Conservation (phyloP, 1,284 basidiomycete genomes). For the Ganoderma leucocontextum region DNA sequence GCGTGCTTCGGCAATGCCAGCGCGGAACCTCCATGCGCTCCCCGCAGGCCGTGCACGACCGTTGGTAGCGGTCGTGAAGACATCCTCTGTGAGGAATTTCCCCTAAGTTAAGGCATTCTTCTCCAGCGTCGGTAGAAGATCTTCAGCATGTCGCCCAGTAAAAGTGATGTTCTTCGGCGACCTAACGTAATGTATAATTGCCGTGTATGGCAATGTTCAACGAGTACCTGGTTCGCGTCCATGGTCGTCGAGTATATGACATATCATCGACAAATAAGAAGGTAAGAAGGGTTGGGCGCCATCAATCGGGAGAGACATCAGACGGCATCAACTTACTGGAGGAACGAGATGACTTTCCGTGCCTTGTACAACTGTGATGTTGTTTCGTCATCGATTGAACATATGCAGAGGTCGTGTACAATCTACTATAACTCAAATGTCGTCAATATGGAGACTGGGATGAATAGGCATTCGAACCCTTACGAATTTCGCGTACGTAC, state of each 20-base stretch:
- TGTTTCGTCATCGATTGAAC: no score
- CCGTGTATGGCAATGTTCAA: not conserved
- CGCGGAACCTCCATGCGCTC: not conserved
- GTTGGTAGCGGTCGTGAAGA: not conserved
- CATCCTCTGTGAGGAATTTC: no score
- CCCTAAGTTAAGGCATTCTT: no score
- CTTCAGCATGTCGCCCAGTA: not conserved
- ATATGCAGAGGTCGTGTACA: not conserved
- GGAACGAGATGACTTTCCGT: not conserved
- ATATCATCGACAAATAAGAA: conserved; percentile 1
- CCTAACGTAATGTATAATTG: not conserved
- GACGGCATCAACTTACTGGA: not conserved
- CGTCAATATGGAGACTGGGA: not conserved
- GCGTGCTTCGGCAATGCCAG: not conserved
- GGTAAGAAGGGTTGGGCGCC: not conserved
- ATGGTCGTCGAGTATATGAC: not conserved
- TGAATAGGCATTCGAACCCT: not conserved
- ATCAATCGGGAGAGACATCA: no score
- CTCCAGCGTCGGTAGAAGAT: not conserved
- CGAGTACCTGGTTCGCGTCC: not conserved
- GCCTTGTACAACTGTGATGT: not conserved
- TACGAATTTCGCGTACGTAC: not conserved
- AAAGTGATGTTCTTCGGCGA: not conserved
- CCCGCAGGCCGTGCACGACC: not conserved
- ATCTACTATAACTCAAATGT: not conserved